A percentile compares a stretch with the other conserved stretches of the same genome.
phyloP scores from a whole-genome alignment of 345 rosid species.

The Leavenworthia alabamica region DNA sequence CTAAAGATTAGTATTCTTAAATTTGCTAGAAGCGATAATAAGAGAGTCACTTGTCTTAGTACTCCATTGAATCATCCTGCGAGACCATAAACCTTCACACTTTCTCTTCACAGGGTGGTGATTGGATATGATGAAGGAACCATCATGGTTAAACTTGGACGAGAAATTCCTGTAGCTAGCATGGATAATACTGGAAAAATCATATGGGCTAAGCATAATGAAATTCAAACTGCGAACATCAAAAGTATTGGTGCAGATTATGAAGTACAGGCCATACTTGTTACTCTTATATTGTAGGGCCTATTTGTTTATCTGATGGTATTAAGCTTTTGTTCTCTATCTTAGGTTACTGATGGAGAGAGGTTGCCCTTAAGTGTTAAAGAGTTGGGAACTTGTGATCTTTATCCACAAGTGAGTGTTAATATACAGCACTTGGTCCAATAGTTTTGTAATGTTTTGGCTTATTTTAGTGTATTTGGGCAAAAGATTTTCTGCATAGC shows the following conservation, averaged over 20 bases:
- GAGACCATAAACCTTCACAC: background rate
- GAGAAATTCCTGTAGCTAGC: conserved; percentile 97
- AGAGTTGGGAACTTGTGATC: conserved; percentile 99
- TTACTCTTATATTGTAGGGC: conserved; percentile 5
- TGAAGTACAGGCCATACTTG: conserved; percentile 54
- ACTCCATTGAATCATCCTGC: background rate
- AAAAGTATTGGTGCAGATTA: conserved; percentile 93
- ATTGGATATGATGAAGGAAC: conserved; percentile 99
- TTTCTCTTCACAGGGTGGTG: conserved; percentile 58
- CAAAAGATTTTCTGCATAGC: background rate
- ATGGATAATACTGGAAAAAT: conserved; percentile 99
- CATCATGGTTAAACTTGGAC: conserved; percentile 97
- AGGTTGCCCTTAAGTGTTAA: conserved; percentile 95
- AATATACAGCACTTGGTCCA: conserved; percentile 19
- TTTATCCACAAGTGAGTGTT: conserved; percentile 90
- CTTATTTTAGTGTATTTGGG: background rate
- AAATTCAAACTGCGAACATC: conserved; percentile 95
- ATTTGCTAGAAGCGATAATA: background rate
- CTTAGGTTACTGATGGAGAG: conserved; percentile 95
- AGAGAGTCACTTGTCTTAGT: background rate
- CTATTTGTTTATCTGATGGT: conserved; percentile 7
- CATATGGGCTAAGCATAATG: conserved; percentile 99
- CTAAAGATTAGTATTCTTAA: conserved; percentile 10
- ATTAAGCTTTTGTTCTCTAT: conserved; percentile 14
- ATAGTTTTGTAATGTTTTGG: conserved; percentile 1